phyloP scores from a whole-genome alignment of 108 stramenopile genomes.

The Skeletonema grethae region DNA sequence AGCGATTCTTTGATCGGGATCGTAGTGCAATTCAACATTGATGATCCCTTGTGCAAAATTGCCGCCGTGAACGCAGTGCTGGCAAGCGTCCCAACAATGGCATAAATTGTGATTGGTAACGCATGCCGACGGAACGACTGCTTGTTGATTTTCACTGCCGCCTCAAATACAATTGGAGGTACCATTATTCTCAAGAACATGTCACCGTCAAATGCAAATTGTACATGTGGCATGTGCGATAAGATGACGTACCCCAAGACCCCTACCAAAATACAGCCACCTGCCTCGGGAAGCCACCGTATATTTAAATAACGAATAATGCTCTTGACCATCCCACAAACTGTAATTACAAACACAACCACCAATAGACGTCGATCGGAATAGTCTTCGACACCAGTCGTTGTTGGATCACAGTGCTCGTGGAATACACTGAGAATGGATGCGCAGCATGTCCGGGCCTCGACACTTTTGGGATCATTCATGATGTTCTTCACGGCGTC shows the following conservation, averaged over 20 bases:
- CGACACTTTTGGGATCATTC: conserved; percentile 75
- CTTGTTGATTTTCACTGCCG: conserved; percentile 86
- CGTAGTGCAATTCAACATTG: conserved; percentile 39
- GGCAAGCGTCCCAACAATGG: conserved; percentile 79
- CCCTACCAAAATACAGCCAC: conserved; percentile 86
- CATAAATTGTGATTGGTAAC: conserved; percentile 79
- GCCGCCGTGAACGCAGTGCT: conserved; percentile 76
- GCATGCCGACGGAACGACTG: conserved; percentile 72
- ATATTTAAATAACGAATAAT: conserved; percentile 84
- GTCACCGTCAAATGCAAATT: conserved; percentile 81
- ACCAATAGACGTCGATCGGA: conserved; percentile 79
- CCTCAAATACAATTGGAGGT: conserved; percentile 92
- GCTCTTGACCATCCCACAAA: conserved; percentile 87
- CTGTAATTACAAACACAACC: conserved; percentile 79
- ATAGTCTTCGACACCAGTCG: conserved; percentile 66
- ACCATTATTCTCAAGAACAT: conserved; percentile 90
- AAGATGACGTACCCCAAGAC: conserved; percentile 74
- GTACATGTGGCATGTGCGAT: conserved; percentile 73
- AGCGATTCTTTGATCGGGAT: conserved; percentile 77
- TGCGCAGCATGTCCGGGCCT: conserved; percentile 84
- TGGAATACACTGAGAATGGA: conserved; percentile 87
- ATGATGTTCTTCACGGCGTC: conserved; percentile 63
- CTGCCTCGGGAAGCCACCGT: conserved; percentile 89
- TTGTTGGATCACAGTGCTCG: conserved; percentile 82
- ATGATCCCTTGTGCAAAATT: conserved; percentile 69